A percentile compares a stretch with the other conserved stretches of the same genome.
Evolutionary conservation across 306 rosid genomes (phyloP).

Genomic region (Quercus bicolor): DNA sequence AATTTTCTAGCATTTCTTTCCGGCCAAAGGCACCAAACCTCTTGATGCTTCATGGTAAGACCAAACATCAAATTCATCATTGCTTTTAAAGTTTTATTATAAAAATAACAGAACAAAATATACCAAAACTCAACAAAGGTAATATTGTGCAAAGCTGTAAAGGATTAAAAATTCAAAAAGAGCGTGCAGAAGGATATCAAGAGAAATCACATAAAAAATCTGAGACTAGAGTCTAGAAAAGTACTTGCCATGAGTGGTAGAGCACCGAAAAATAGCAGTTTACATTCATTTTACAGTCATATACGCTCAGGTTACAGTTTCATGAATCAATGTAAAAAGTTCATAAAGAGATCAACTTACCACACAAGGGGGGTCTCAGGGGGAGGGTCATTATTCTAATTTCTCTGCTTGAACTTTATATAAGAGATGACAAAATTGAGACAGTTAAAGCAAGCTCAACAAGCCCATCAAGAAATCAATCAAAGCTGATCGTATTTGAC

Average conservation of each 20-base stretch:
- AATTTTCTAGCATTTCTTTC: too few species aligned
- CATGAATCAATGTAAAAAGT: conserved; percentile 10
- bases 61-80: too few species aligned
- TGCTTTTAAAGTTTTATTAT: too few species aligned
- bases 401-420: conserved; percentile 17
- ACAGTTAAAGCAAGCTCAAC: conserved; percentile 52
- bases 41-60: too few species aligned
- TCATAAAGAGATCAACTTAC: conserved; percentile 44
- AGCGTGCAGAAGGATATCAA: not conserved
- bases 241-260: not conserved
- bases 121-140: not conserved
- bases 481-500: conserved; percentile 77
- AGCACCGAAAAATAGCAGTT: not conserved
- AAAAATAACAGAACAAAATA: not conserved
- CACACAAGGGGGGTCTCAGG: conserved; percentile 71
- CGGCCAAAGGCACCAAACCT: too few species aligned
- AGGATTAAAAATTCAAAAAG: not conserved
- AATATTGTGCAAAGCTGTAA: not conserved
- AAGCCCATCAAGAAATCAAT: conserved; percentile 89
- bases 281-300: not conserved
- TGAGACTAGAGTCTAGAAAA: not conserved
- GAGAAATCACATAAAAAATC: not conserved
- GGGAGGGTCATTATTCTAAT: conserved; percentile 49
- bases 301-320: not conserved
- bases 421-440: not conserved